phyloP scores from a whole-genome alignment of 2,329 filamentous ascomycete species.

The Neurospora sp. region DNA sequence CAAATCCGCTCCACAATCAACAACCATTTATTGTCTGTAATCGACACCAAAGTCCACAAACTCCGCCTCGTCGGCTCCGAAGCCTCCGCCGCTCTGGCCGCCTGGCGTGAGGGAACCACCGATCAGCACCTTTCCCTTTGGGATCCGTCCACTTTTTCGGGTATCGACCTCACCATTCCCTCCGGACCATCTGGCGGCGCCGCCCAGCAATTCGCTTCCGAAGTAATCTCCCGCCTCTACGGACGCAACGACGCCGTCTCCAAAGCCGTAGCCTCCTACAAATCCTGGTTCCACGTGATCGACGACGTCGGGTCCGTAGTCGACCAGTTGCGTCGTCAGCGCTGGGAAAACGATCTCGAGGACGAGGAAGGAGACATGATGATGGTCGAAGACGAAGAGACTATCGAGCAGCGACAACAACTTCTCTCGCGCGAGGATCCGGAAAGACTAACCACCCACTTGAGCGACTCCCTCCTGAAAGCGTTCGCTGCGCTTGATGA shows the following conservation, averaged over 20 bases:
- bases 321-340: conserved; percentile 53
- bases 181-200: conserved; percentile 30
- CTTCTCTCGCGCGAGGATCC: conserved; percentile 56
- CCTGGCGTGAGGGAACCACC: conserved; percentile 47
- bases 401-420: conserved; percentile 54
- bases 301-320: conserved; percentile 54
- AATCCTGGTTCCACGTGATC: conserved; percentile 65
- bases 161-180: conserved; percentile 45
- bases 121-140: conserved; percentile 51
- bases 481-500: conserved; percentile 40
- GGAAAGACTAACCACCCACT: conserved; percentile 23
- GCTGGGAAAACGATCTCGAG: conserved; percentile 69
- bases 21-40: conserved; percentile 50
- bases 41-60: conserved; percentile 53
- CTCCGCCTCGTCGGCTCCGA: conserved; percentile 56
- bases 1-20: conserved; percentile 61
- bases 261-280: conserved; percentile 52
- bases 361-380: conserved; percentile 37
- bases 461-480: conserved; percentile 23
- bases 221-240: conserved; percentile 58
- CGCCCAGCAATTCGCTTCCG: conserved; percentile 57
- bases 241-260: conserved; percentile 61
- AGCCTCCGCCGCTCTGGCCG: conserved; percentile 49
- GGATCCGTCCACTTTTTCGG: conserved; percentile 48
- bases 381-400: conserved; percentile 46